Conservation (phyloP, 208 protist species). For the Crithidia mellificae region DNA sequence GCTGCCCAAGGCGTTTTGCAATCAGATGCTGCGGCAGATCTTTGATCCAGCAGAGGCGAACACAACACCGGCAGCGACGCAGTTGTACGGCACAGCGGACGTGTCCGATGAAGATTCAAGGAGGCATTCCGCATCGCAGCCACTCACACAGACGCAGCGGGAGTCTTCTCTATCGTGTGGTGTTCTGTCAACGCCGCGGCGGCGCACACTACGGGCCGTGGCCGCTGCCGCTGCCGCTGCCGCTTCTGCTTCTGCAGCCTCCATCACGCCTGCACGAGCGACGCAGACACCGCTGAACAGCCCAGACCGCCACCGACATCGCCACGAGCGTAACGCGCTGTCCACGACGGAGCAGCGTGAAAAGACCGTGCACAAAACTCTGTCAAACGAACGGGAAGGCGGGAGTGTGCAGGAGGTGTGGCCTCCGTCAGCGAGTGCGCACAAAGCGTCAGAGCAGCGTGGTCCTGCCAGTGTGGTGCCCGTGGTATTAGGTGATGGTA, state of each 20-base stretch:
- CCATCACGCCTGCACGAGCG: not conserved
- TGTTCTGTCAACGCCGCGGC: constrained; percentile 16
- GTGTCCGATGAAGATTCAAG: no score
- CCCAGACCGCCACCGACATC: constrained; percentile 5
- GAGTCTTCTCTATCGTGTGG: not conserved
- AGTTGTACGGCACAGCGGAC: no score
- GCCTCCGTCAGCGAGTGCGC: no score
- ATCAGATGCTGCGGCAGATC: not conserved
- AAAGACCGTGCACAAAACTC: not conserved
- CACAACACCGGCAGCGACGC: no score
- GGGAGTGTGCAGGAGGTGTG: no score
- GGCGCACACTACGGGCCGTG: constrained; percentile 20
- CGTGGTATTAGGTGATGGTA: no score
- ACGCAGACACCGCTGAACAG: not conserved
- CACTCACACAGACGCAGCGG: not conserved
- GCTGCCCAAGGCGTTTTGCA: not conserved
- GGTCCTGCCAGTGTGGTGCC: no score
- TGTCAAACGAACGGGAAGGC: not conserved
- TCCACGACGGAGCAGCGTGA: not conserved
- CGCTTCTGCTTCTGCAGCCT: not conserved
- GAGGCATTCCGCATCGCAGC: no score
- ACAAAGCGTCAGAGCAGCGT: no score
- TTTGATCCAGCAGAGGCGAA: not conserved
- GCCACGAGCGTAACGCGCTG: not conserved
- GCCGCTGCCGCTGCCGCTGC: constrained; percentile 3